Evolutionary conservation across 441 rosid species (phyloP), one percentile per base, ranked within the genome.

Genomic region (Erysimum pusillum): DNA sequence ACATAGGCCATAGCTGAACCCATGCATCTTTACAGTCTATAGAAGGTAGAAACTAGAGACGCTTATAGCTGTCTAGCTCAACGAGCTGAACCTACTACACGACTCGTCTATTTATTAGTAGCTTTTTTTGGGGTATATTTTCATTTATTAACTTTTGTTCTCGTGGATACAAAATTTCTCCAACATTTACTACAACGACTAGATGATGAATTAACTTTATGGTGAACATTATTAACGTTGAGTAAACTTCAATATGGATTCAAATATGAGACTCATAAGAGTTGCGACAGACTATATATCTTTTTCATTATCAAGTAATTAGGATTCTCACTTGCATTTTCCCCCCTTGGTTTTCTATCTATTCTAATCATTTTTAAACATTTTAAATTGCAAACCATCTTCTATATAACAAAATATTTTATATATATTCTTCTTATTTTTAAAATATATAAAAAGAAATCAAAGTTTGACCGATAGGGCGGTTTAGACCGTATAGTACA

Each of bases 1-100:
- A 13, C 39, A 44, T 34, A 63, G 76, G 62, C 34, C 53, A 20
- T 67, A 67, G 69, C 69, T 68, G 4, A 61, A 25, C 74, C 69
- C 75, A 76, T 69, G 64, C 79, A 76, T 17, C 79, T 76, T 68
- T 76, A 7, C 38, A 32, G 57, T 36, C 70, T 76, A 68, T n/a
- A n/a, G n/a, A n/a, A n/a, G n/a, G n/a, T 11, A 44, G 36, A 20
- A 22, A 46, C 28, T 71, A 71, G 56, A 69, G 66, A 12, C 39
- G 71, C 71, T 13, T 20, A 1, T 63, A 69, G 80, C 66, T 70
- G 58, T 20, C 0, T 63, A n/a, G n/a, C n/a, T n/a, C n/a, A n/a
- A n/a, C n/a, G n/a, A 69, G 80, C 66, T 70, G 58, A 76, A 36
- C 52, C 80, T 62, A 41, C 32, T 62, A 22, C 20, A 35, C 54